Base-by-base conservation (phyloP, 2,329 filamentous ascomycete genomes). In the Ceratocystis lukuohia region DNA sequence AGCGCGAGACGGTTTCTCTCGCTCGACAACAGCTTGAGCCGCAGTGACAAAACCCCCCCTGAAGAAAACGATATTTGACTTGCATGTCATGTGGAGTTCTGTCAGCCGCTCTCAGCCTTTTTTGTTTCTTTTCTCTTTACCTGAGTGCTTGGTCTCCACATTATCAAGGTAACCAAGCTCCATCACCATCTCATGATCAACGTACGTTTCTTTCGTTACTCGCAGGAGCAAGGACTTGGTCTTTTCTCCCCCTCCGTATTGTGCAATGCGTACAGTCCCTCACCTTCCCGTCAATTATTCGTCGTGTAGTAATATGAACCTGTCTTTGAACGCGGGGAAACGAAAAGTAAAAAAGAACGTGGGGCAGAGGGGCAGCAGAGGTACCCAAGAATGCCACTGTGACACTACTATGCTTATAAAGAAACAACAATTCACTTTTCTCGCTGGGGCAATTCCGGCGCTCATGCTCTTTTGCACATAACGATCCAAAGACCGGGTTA, bases 141-240 rank as follows among this genome's bases (percentile, higher is more conserved):
- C 59, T 22, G 25, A 61, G 15, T 22, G 48, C 48, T 8, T 53
- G 48, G 41, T 41, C 59, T 25, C 37, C 61, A 41, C 61, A 62
- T 45, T 10, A 62, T 17, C 48, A 15, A 20, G 20, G 15, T 12
- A 10, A 10, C 7, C 3, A 20, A 20, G n/a, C 46, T 50, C 22
- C 46, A 20, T 20, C 25, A 59, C 15, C 37, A 66, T 66, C 57
- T 66, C 57, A 63, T 50, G 65, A 66, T 53, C 46, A 66, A 66
- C 57, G 48, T 62, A 66, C 59, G 65, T 66, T 62, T 62, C 48
- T 61, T 65, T 65, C n/a, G 20, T 7, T 65, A 28, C 22, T 25
- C 15, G 30, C 6, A 22, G 17, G 30, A 15, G 53, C 53, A 59
- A 59, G 53, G 28, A 33, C 53, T 8, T 30, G 53, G 28, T 17